Conservation (phyloP, 768 basidiomycete genomes). For the Neoboletus magnificus region DNA sequence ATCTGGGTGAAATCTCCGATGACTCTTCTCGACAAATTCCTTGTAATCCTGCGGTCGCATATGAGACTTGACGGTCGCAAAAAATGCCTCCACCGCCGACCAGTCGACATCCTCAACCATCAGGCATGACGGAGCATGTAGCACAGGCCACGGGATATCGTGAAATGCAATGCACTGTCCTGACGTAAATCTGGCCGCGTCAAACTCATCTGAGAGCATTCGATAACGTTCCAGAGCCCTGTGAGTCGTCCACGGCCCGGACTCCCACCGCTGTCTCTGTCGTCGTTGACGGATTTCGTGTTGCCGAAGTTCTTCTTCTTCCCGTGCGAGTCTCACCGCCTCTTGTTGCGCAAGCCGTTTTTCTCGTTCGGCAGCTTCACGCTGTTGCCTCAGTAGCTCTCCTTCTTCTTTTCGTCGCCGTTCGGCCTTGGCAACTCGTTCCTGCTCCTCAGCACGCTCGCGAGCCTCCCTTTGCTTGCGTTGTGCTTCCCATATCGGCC, state of each 20-base stretch:
- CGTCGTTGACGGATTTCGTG: constrained; percentile 43
- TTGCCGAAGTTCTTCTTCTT: constrained; percentile 37
- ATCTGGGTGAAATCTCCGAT: constrained; percentile 77
- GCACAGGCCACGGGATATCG: constrained; percentile 73
- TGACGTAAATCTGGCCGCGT: constrained; percentile 52
- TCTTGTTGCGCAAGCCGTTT: constrained; percentile 22
- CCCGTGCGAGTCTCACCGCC: constrained; percentile 29
- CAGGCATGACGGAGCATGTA: constrained; percentile 50
- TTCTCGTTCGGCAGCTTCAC: constrained; percentile 27
- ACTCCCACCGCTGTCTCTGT: constrained; percentile 52
- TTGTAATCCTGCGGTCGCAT: constrained; percentile 64
- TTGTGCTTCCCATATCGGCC: constrained; percentile 58
- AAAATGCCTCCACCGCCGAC: constrained; percentile 70
- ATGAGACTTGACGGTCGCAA: constrained; percentile 46
- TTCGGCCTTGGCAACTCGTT: constrained; percentile 35
- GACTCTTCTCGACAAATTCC: constrained; percentile 63
- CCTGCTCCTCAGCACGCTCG: constrained; percentile 44
- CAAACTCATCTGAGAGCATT: constrained; percentile 58
- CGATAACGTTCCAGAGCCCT: constrained; percentile 73
- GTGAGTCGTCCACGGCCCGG: constrained; percentile 58
- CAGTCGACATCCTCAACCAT: constrained; percentile 68
- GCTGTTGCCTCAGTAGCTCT: constrained; percentile 21
- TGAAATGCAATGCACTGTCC: constrained; percentile 55
- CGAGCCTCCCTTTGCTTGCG: constrained; percentile 43
- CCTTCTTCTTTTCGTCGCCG: constrained; percentile 32